phyloP scores from a whole-genome alignment of 352 stramenopile species.

The Globisporangium polare region DNA sequence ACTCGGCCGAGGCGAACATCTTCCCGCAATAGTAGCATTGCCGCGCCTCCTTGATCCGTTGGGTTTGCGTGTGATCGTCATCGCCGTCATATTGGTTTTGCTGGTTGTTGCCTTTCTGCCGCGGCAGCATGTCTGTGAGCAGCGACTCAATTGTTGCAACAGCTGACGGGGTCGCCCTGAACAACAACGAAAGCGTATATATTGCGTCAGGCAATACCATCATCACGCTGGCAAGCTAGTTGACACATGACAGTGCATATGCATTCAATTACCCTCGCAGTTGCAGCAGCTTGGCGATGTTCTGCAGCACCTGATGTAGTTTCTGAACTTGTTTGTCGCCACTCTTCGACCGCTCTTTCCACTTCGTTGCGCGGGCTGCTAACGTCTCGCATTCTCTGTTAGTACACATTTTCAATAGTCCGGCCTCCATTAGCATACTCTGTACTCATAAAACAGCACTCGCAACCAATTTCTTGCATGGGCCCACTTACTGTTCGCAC shows the following conservation, averaged over 20 bases:
- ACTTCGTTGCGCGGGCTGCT: constrained; percentile 36
- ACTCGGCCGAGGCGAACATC: constrained; percentile 57
- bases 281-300: constrained; percentile 67
- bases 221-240: neutral
- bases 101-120: constrained; percentile 11
- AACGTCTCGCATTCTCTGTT: constrained; percentile 42
- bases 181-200: neutral
- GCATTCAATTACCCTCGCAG: constrained; percentile 45
- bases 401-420: neutral
- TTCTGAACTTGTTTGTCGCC: constrained; percentile 65
- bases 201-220: neutral
- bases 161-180: constrained; percentile 47
- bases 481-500: constrained; percentile 20
- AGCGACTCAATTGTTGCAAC: constrained; percentile 56
- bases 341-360: constrained; percentile 43
- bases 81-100: constrained; percentile 7
- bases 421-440: neutral
- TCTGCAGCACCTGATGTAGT: constrained; percentile 72
- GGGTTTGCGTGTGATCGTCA: neutral
- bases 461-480: neutral
- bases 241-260: neutral
- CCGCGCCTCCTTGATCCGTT: constrained; percentile 37
- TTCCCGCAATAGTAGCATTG: constrained; percentile 65
- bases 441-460: neutral
- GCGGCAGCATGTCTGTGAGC: constrained; percentile 39